These are phyloP conservation scores for Colletotrichum sp. DNA, from an alignment of 2,329 filamentous ascomycete species.

Conservation along the genomic window DNA sequence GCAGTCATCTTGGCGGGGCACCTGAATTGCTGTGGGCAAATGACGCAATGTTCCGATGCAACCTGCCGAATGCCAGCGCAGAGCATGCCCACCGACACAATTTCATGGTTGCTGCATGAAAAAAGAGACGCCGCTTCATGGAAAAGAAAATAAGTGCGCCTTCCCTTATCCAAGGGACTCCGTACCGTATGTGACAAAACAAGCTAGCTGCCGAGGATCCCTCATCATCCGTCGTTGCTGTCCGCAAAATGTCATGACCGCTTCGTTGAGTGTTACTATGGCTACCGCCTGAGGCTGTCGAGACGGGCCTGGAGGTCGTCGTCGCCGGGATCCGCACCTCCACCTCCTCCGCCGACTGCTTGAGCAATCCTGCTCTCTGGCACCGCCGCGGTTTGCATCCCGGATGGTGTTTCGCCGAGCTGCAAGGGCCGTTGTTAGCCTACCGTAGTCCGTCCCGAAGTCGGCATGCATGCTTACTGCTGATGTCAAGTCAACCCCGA, in stretches of 20 bases:
- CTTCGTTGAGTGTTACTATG: not conserved
- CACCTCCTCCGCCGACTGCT: constrained; percentile 74
- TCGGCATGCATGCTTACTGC: constrained; percentile 63
- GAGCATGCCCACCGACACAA: not conserved
- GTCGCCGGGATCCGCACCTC: constrained; percentile 69
- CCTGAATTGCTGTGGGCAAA: not conserved
- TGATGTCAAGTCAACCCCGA: constrained; percentile 91
- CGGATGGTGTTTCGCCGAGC: constrained; percentile 91
- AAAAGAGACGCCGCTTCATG: not conserved
- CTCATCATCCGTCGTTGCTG: not conserved
- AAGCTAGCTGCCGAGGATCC: constrained; percentile 7
- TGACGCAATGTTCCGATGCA: constrained; percentile 9
- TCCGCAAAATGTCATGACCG: not conserved
- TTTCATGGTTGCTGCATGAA: not conserved
- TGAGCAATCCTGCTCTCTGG: constrained; percentile 83
- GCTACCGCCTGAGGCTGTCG: constrained; percentile 76
- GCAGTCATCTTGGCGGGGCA: constrained; percentile 6
- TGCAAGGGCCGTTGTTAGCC: constrained; percentile 45
- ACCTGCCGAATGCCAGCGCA: not conserved
- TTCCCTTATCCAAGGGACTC: constrained; percentile 1
- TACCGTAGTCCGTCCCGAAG: not conserved
- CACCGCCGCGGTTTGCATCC: constrained; percentile 75
- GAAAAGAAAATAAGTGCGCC: constrained; percentile 7
- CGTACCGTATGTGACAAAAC: constrained; percentile 13
- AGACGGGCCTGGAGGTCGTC: constrained; percentile 94